These are phyloP conservation scores for Bisporella sp. DNA, from an alignment of 2,329 filamentous ascomycete genomes.

Conservation along the genomic window DNA sequence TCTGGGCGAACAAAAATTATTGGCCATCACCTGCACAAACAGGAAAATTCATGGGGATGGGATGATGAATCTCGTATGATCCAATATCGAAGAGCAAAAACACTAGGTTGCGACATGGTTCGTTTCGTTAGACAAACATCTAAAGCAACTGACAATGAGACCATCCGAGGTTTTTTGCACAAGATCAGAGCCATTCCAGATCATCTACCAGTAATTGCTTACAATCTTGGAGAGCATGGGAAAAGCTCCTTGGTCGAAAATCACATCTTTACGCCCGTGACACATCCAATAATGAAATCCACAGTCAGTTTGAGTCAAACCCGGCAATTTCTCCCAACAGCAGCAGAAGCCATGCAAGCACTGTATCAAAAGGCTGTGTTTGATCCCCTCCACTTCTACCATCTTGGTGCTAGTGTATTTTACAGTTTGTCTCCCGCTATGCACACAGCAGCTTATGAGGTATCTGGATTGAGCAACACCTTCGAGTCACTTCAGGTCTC, in stretches of 20 bases:
- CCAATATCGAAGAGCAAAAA: conserved; percentile 42
- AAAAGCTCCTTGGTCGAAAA: conserved; percentile 50
- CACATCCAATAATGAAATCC: conserved; percentile 46
- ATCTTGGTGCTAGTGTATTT: conserved; percentile 64
- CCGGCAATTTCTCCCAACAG: conserved; percentile 36
- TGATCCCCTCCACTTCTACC: conserved; percentile 64
- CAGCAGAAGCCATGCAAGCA: conserved; percentile 55
- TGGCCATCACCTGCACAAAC: conserved; percentile 37
- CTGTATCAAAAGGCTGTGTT: conserved; percentile 61
- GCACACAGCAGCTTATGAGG: conserved; percentile 64
- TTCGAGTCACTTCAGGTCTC: conserved; percentile 59
- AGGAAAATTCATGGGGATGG: conserved; percentile 35
- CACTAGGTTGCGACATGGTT: conserved; percentile 48
- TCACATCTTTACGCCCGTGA: conserved; percentile 48
- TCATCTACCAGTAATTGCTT: conserved; percentile 37
- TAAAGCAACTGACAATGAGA: conserved; percentile 43
- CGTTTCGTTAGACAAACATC: conserved; percentile 44
- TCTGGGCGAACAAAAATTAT: conserved; percentile 48
- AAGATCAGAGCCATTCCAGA: conserved; percentile 20
- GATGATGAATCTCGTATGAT: conserved; percentile 39
- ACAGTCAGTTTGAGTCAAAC: conserved; percentile 36
- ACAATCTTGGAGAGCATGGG: conserved; percentile 48
- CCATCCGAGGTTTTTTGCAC: conserved; percentile 18
- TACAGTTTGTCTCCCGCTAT: conserved; percentile 73
- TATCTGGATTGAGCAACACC: conserved; percentile 60